These are phyloP conservation scores for Herpomyces periplanetae DNA, from an alignment of 2,329 filamentous ascomycete species.

Conservation along the genomic window DNA sequence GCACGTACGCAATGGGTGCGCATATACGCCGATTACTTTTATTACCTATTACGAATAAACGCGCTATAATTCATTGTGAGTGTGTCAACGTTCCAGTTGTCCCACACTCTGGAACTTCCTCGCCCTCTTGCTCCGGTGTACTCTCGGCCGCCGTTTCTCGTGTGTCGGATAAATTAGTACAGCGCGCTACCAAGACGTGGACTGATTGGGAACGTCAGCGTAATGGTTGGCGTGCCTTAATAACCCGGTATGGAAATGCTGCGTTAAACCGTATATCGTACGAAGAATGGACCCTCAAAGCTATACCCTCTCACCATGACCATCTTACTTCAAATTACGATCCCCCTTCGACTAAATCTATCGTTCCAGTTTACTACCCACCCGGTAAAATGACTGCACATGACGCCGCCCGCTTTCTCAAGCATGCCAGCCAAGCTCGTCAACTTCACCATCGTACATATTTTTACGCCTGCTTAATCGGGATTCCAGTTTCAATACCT, in stretches of 20 bases:
- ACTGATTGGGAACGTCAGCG: conserved; percentile 51
- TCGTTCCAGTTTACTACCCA: conserved; percentile 29
- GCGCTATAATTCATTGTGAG: conserved; percentile 70
- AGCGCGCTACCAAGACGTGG: conserved; percentile 38
- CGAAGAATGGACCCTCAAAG: conserved; percentile 93
- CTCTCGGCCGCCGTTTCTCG: no score
- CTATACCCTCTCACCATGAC: conserved; percentile 24
- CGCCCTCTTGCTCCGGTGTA: conserved; percentile 24
- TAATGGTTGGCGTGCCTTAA: conserved; percentile 46
- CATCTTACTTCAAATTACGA: not conserved
- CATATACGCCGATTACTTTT: conserved; percentile 55
- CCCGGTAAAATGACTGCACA: not conserved
- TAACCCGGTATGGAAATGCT: conserved; percentile 54
- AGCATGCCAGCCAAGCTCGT: no score
- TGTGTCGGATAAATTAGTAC: no score
- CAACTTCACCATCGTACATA: no score
- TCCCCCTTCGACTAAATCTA: conserved; percentile 10
- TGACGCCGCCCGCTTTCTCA: not conserved
- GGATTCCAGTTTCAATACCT: conserved; percentile 2
- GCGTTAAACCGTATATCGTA: conserved; percentile 58
- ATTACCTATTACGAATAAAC: conserved; percentile 58
- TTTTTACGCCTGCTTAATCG: conserved; percentile 1
- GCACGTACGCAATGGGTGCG: conserved; percentile 1
- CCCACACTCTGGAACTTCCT: conserved; percentile 12
- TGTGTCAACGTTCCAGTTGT: conserved; percentile 17